Percentiles rank a stretch among this genome's conserved stretches.
These are phyloP conservation scores for Orbilia oligospora DNA, from an alignment of 2,329 filamentous ascomycete species.

Conservation along the genomic window DNA sequence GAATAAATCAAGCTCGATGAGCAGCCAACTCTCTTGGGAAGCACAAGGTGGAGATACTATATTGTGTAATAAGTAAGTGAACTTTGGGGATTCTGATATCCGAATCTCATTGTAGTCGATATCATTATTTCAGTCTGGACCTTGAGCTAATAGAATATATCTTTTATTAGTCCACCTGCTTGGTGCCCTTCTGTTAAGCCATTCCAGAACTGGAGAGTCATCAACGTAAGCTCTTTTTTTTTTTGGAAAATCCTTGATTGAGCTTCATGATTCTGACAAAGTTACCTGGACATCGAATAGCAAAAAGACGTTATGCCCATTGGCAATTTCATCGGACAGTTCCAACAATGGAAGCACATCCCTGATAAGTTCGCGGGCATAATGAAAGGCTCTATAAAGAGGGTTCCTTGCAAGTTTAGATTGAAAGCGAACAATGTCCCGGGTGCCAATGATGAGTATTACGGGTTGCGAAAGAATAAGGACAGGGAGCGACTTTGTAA, in stretches of 20 bases:
- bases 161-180: constrained; percentile 31
- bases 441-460: constrained; percentile 6
- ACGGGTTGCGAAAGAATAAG: constrained; percentile 7
- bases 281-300: neutral
- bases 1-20: constrained; percentile 28
- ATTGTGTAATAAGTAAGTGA: constrained; percentile 60
- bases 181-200: constrained; percentile 59
- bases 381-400: constrained; percentile 14
- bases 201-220: constrained; percentile 61
- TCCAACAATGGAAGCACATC: constrained; percentile 15
- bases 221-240: constrained; percentile 52
- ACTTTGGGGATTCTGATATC: neutral
- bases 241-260: too few species aligned
- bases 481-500: constrained; percentile 14
- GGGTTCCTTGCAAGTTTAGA: constrained; percentile 16
- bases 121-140: neutral
- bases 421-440: neutral
- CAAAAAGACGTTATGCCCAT: constrained; percentile 33
- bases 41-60: constrained; percentile 61
- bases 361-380: constrained; percentile 12
- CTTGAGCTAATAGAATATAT: neutral
- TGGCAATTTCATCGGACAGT: constrained; percentile 28
- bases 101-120: neutral
- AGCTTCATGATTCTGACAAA: neutral
- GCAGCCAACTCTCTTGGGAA: constrained; percentile 57